Percentiles rank a stretch among this genome's conserved stretches.
Conservation (phyloP, 495 filamentous ascomycete genomes). For the Neurospora discreta region DNA sequence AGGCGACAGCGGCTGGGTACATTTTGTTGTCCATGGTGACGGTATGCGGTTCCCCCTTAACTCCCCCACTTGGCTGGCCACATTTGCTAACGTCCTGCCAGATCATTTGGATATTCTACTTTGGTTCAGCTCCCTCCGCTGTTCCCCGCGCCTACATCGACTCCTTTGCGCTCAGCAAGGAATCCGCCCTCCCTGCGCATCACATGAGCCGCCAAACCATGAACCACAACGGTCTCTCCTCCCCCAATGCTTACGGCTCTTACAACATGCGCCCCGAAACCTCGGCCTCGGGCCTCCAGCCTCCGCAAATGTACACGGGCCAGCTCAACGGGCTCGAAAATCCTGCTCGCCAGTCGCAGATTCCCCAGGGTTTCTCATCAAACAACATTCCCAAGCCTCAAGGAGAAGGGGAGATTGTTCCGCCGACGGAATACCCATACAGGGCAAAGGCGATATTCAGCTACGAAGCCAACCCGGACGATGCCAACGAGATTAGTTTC, state of each 20-base stretch:
- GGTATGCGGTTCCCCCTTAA: constrained; percentile 42
- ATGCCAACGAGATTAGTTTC: constrained; percentile 97
- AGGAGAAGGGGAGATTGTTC: constrained; percentile 53
- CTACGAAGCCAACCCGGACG: constrained; percentile 93
- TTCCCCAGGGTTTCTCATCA: constrained; percentile 18
- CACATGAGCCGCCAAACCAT: constrained; percentile 53
- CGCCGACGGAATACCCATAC: constrained; percentile 91
- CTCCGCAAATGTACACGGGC: constrained; percentile 94
- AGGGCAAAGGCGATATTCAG: constrained; percentile 96
- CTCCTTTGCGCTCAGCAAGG: constrained; percentile 90
- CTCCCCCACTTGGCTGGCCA: background rate
- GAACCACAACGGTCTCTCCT: constrained; percentile 24
- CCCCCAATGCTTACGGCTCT: constrained; percentile 26
- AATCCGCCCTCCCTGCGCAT: constrained; percentile 33
- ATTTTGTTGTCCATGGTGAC: constrained; percentile 93
- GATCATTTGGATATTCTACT: constrained; percentile 99
- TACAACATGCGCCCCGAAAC: constrained; percentile 61
- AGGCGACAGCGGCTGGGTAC: constrained; percentile 85
- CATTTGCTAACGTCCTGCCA: constrained; percentile 26
- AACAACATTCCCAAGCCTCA: constrained; percentile 21
- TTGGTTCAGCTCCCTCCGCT: constrained; percentile 85
- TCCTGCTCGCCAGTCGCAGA: constrained; percentile 72
- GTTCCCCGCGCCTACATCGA: constrained; percentile 84
- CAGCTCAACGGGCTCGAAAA: constrained; percentile 95
- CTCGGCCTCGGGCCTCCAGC: constrained; percentile 52